Evolutionary conservation across 768 basidiomycete species (phyloP).

Genomic region (Chlorophyllum brunneum): DNA sequence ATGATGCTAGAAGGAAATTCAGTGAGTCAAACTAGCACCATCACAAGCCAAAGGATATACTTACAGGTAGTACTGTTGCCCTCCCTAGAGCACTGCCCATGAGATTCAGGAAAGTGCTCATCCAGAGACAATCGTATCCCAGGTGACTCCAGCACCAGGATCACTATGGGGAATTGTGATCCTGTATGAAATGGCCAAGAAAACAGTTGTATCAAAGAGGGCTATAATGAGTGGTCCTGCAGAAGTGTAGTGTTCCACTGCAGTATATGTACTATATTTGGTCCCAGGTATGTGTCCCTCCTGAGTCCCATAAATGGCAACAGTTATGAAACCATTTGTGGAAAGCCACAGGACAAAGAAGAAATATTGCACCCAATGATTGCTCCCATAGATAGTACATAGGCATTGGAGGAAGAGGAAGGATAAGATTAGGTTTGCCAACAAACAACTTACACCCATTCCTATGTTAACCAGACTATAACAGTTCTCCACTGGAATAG

Average conservation of each 20-base stretch:
- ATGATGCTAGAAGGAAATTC: neutral
- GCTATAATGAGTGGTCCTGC: neutral
- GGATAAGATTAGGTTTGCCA: neutral
- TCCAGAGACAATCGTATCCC: neutral
- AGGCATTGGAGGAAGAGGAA: conserved; percentile 2
- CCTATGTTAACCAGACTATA: neutral
- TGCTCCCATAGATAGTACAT: neutral
- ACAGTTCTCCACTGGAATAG: neutral
- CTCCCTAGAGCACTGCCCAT: neutral
- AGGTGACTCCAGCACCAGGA: neutral
- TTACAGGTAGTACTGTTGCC: neutral
- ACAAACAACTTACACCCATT: neutral
- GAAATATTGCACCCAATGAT: neutral
- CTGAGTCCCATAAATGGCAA: neutral
- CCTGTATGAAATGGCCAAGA: neutral
- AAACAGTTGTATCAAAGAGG: neutral
- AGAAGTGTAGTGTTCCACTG: neutral
- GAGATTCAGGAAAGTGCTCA: neutral
- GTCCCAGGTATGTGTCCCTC: neutral
- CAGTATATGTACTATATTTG: neutral
- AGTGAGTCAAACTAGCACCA: neutral
- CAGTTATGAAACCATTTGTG: neutral
- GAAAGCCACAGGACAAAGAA: neutral
- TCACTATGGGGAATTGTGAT: neutral
- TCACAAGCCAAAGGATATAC: neutral